These are phyloP conservation scores for Zopfia rhizophila DNA, from an alignment of 2,329 filamentous ascomycete species.

Conservation along the genomic window DNA sequence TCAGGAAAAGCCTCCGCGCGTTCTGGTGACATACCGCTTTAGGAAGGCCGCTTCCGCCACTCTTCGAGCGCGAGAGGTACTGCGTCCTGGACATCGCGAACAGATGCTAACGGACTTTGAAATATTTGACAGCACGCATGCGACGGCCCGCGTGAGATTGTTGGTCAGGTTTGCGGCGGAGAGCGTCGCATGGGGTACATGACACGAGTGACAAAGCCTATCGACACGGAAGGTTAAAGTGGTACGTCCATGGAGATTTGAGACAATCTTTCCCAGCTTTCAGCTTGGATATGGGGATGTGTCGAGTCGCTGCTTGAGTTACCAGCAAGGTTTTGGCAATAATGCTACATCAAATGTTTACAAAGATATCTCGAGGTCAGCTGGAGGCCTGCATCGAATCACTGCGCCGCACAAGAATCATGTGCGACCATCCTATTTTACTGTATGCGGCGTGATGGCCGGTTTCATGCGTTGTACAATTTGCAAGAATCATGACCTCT, in stretches of 20 bases:
- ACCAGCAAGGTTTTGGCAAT: conserved; percentile 4
- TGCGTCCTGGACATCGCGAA: conserved; percentile 19
- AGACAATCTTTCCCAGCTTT: conserved; percentile 35
- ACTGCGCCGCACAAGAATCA: conserved; percentile 45
- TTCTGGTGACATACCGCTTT: conserved; percentile 42
- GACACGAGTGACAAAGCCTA: conserved; percentile 33
- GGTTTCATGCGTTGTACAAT: conserved; percentile 55
- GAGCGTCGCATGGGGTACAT: conserved; percentile 26
- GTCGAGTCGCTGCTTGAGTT: conserved; percentile 13
- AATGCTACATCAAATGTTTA: conserved; percentile 42
- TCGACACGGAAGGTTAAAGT: conserved; percentile 22
- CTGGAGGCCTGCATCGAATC: conserved; percentile 45
- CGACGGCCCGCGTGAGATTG: conserved; percentile 29
- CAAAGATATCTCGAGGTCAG: conserved; percentile 48
- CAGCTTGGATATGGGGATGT: conserved; percentile 12
- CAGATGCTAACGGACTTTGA: conserved; percentile 8
- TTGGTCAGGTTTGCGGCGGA: conserved; percentile 38
- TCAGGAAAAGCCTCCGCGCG: conserved; percentile 35
- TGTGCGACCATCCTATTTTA: conserved; percentile 42
- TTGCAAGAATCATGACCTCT: conserved; percentile 32
- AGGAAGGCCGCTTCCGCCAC: conserved; percentile 35
- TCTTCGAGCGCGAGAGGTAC: conserved; percentile 18
- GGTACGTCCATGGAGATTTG: conserved; percentile 17
- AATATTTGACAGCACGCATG: neutral
- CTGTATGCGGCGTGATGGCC: conserved; percentile 44